Evolutionary conservation across 2,329 filamentous ascomycete genomes (phyloP), one percentile per base, ranked within the genome.

Genomic region (Trichophyton schoenleinii): DNA sequence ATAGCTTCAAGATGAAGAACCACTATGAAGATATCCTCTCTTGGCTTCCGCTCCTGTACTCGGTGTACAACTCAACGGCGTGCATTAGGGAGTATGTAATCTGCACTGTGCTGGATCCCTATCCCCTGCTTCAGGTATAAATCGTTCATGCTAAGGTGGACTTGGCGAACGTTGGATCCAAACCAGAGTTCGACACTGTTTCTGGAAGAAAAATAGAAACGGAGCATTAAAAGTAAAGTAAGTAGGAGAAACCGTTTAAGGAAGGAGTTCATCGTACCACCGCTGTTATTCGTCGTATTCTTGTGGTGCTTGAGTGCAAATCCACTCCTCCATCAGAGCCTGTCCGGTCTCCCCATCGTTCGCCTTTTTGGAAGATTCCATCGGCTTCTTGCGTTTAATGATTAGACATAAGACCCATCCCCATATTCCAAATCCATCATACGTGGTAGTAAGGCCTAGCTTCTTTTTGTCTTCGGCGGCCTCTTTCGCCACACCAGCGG

Each of bases 371-470:
- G 72, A 69, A 59, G 68, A 69, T 58, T 71, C 65, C 42, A 63
- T 67, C 61, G 70, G 64, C 60, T 70, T 73, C 65, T 85, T 87
- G 64, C 87, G 85, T 71, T 87, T 88, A 73, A 99, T 86, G 7
- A 99, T 87, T 62, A 99, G 80, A 73, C 91, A 97, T 28, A 99
- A 79, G 55, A 96, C 90, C 67, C 90, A 87, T 9, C 94, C 91
- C 75, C 96, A 95, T 70, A 99, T 96, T 68, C 87, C 89, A 75
- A 97, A 97, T 7, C 94, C 92, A 69, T 97, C 91, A 74, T 97
- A 99, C 13, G 85, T 86, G 28, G 92, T 94, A 64, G 87, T 86
- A 78, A 96, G 83, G 20, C 82, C 83, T 67, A 95, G 77, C 73
- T 96, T 97, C 78, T 99, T 96, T 76, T 96, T 95, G 69, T 95